phyloP scores from a whole-genome alignment of 495 filamentous ascomycete genomes.

The Cercophora newfieldiana region DNA sequence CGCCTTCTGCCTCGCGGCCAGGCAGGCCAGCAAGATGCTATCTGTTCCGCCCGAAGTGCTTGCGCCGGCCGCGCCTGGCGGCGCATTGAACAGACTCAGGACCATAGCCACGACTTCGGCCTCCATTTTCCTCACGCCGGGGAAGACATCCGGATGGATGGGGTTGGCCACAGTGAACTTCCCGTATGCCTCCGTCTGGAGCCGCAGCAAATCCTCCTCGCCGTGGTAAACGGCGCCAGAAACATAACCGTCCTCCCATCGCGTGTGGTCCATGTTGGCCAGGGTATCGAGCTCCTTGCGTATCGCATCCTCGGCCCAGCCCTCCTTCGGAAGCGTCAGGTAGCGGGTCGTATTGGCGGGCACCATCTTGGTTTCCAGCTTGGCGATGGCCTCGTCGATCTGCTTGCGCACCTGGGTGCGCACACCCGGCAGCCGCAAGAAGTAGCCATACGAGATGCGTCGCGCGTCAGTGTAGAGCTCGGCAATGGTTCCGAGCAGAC shows the following conservation, averaged over 20 bases:
- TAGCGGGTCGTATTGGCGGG: constrained; percentile 72
- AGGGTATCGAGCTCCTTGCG: constrained; percentile 77
- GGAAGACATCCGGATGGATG: constrained; percentile 98
- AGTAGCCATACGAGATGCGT: constrained; percentile 76
- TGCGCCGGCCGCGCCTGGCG: constrained; percentile 77
- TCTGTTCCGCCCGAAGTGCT: constrained; percentile 94
- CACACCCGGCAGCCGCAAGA: constrained; percentile 82
- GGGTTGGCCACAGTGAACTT: constrained; percentile 96
- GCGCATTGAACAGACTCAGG: constrained; percentile 87
- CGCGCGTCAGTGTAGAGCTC: constrained; percentile 69
- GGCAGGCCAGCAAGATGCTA: constrained; percentile 91
- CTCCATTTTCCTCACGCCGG: constrained; percentile 98
- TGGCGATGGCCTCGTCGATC: constrained; percentile 69
- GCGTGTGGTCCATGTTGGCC: constrained; percentile 83
- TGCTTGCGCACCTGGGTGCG: constrained; percentile 79
- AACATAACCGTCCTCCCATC: constrained; percentile 94
- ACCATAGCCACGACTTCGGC: constrained; percentile 98
- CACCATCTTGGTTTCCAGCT: constrained; percentile 80
- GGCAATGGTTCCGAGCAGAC: constrained; percentile 73
- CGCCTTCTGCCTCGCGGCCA: constrained; percentile 86
- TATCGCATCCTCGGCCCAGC: constrained; percentile 78
- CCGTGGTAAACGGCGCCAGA: constrained; percentile 97
- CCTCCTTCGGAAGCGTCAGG: constrained; percentile 77
- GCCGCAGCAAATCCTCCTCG: constrained; percentile 74
- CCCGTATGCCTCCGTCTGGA: constrained; percentile 90